A percentile compares a stretch with the other conserved stretches of the same genome.
These are phyloP conservation scores for Pyrus hybrid DNA, from an alignment of 331 rosid genomes.

Conservation along the genomic window DNA sequence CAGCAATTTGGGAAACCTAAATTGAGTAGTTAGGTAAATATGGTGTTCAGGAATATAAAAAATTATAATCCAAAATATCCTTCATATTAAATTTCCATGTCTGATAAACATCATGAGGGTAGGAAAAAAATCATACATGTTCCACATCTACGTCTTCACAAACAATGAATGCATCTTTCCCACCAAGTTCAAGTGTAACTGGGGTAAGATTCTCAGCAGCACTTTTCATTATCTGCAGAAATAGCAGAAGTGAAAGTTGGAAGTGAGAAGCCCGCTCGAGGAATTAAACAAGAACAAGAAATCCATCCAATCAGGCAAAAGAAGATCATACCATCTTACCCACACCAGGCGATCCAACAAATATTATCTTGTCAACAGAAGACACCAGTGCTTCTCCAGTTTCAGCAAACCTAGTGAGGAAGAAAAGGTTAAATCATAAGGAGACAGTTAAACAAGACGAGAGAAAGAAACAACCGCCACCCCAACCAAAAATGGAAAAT, in stretches of 20 bases:
- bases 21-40: conserved; percentile 18
- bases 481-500: not conserved
- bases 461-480: not conserved
- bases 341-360: conserved; percentile 89
- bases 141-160: conserved; percentile 81
- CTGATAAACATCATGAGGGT: not conserved
- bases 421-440: conserved; percentile 6
- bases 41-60: conserved; percentile 10
- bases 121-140: conserved; percentile 40
- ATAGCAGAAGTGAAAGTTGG: conserved; percentile 3
- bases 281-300: conserved; percentile 3
- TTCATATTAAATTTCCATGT: conserved; percentile 11
- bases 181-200: conserved; percentile 92
- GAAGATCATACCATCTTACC: conserved; percentile 76
- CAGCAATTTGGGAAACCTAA: conserved; percentile 84
- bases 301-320: conserved; percentile 12
- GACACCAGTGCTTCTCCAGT: conserved; percentile 87
- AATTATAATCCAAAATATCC: conserved; percentile 4
- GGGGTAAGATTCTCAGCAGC: conserved; percentile 77
- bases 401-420: conserved; percentile 66
- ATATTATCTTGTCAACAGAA: conserved; percentile 81
- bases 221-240: conserved; percentile 70
- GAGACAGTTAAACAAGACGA: conserved; percentile 11
- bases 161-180: conserved; percentile 90
- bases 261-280: conserved; percentile 1